Percentiles rank a stretch among this genome's conserved stretches.
Conservation (phyloP, 257 asterid genomes). For the Solanum boliviense region DNA sequence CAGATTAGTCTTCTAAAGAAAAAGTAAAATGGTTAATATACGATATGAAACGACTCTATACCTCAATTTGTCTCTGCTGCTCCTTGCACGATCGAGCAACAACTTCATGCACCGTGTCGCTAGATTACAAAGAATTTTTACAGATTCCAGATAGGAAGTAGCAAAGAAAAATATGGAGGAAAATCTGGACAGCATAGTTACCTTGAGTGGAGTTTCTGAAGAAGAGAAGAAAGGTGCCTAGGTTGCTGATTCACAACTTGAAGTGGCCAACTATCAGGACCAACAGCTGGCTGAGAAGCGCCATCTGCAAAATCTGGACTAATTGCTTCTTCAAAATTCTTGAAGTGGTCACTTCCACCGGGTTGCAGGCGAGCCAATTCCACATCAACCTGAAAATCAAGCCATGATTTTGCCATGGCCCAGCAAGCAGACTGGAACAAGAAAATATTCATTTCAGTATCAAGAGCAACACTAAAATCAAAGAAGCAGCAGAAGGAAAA, state of each 20-base stretch:
- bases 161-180: background rate
- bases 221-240: constrained; percentile 72
- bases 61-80: constrained; percentile 98
- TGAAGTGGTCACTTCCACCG: constrained; percentile 47
- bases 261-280: constrained; percentile 85
- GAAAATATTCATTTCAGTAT: constrained; percentile 1
- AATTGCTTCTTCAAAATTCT: constrained; percentile 66
- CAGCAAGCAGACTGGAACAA: constrained; percentile 94
- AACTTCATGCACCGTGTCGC: constrained; percentile 84
- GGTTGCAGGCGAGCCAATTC: constrained; percentile 50
- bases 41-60: background rate
- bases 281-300: constrained; percentile 37
- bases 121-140: constrained; percentile 14
- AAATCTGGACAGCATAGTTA: constrained; percentile 9
- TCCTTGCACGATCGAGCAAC: constrained; percentile 97
- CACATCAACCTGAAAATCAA: constrained; percentile 82
- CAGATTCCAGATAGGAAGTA: background rate
- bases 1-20: background rate
- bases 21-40: background rate
- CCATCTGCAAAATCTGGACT: constrained; percentile 58
- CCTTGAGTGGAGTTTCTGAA: constrained; percentile 99
- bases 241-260: constrained; percentile 91
- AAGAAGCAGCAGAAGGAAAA: background rate
- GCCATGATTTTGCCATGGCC: constrained; percentile 99
- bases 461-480: background rate